A percentile compares a stretch with the other conserved stretches of the same genome.
phyloP scores from a whole-genome alignment of 305 asterid species.

The Petunia hybrid region DNA sequence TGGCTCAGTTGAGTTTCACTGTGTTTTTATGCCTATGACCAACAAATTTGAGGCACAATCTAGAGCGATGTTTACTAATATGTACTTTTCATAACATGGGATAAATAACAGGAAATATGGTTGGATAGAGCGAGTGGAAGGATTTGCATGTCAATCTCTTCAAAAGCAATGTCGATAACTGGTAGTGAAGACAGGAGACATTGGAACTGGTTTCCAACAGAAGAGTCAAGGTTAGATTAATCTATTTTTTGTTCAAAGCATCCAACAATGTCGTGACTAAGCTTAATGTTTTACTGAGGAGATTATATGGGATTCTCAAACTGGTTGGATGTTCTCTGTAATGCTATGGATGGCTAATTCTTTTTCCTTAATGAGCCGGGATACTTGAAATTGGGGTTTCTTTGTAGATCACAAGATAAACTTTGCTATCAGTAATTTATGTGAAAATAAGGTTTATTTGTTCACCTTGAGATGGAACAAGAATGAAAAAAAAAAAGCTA shows the following conservation, averaged over 20 bases:
- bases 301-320: not conserved
- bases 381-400: constrained; percentile 24
- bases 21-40: not conserved
- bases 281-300: not conserved
- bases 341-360: not conserved
- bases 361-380: not conserved
- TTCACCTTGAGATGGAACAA: not conserved
- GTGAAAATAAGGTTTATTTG: constrained; percentile 1
- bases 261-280: not conserved
- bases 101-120: constrained; percentile 65
- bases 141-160: constrained; percentile 73
- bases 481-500: no score
- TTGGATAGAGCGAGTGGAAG: constrained; percentile 66
- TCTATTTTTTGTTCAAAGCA: not conserved
- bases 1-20: not conserved
- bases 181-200: constrained; percentile 81
- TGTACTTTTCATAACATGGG: constrained; percentile 31
- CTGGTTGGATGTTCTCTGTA: not conserved
- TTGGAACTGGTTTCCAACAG: constrained; percentile 89
- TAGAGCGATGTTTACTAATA: not conserved
- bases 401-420: not conserved
- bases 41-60: not conserved
- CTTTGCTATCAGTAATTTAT: not conserved
- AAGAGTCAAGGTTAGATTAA: constrained; percentile 70
- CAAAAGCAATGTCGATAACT: constrained; percentile 73